Base-by-base conservation (phyloP, 495 filamentous ascomycete species). In the Rhypophila decipiens region DNA sequence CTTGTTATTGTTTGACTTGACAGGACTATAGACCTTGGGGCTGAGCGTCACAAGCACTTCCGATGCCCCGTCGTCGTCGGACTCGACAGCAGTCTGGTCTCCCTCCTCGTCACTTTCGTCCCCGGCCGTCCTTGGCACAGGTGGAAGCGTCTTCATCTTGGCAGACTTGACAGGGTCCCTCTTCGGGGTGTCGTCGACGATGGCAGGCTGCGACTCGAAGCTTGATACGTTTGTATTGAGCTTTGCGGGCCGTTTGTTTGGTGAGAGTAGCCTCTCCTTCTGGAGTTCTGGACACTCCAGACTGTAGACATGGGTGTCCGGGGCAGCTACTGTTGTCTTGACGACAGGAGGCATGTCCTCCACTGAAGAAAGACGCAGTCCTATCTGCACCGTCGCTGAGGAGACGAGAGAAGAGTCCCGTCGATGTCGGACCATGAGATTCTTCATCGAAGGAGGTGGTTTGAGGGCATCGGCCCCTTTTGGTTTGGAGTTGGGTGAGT, bases 371-470 rank as follows among this genome's bases (percentile, higher is more conserved):
- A 75, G 58, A 23, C 72, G 67, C 9, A 75, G 55, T 0, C 72
- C 72, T 38, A 75, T 75, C 40, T 73, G 70, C 38, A 75, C 72
- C 1, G 72, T 75, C 29, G 70, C 68, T 17, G 66, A 68, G 8
- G 70, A 73, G 11, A 60, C 60, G 34, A 73, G 55, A 0, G 72
- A 75, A 0, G 70, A 73, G 39, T 73, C 64, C 24, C 72, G 62
- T 7, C 56, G 59, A 49, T 73, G 70, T 13, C 64, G 60, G 17
- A 43, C 49, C 33, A 49, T 57, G 41, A 59, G 58, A 37, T 52
- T 57, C 12, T 52, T 55, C 48, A 72, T 63, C 2, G 68, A 62
- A 4, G 68, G 72, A 2, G 72, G 72, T 1, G 70, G 72, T 34
- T 63, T 65, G 39, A 75, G 63, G 29, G 42, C 42, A 22, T 55